Conservation (phyloP, 257 asterid genomes). For the Misopates orontium region DNA sequence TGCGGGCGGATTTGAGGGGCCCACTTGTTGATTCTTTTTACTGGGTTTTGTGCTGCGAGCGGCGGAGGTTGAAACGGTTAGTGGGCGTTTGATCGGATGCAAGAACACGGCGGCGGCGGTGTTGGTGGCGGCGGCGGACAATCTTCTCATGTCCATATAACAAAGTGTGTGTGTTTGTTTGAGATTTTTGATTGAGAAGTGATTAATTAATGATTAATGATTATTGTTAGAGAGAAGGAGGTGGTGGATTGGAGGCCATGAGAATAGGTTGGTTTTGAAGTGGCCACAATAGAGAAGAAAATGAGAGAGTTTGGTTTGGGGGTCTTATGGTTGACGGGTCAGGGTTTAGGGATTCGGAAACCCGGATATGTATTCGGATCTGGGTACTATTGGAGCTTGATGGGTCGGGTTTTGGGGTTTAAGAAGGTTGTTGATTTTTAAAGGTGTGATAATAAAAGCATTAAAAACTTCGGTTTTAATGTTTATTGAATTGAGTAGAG, state of each 20-base stretch:
- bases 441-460: too few relatives aligned
- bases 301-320: neutral
- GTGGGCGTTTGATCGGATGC: constrained; percentile 46
- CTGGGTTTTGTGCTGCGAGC: neutral
- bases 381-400: too few relatives aligned
- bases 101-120: constrained; percentile 44
- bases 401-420: too few relatives aligned
- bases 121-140: constrained; percentile 35
- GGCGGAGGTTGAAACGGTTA: constrained; percentile 44
- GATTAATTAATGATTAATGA: neutral
- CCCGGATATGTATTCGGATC: too few relatives aligned
- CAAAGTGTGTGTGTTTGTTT: too few relatives aligned
- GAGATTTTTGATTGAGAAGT: too few relatives aligned
- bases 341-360: constrained; percentile 28
- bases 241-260: constrained; percentile 42
- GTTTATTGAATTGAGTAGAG: too few relatives aligned
- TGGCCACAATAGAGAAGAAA: constrained; percentile 32
- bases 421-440: too few relatives aligned
- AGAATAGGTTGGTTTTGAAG: constrained; percentile 33
- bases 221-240: constrained; percentile 11
- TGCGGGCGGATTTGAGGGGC: constrained; percentile 22
- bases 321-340: constrained; percentile 32
- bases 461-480: too few relatives aligned
- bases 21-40: constrained; percentile 4
- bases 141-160: constrained; percentile 54